phyloP scores from a whole-genome alignment of 2,329 filamentous ascomycete genomes.

The Arthroderma uncinatum region DNA sequence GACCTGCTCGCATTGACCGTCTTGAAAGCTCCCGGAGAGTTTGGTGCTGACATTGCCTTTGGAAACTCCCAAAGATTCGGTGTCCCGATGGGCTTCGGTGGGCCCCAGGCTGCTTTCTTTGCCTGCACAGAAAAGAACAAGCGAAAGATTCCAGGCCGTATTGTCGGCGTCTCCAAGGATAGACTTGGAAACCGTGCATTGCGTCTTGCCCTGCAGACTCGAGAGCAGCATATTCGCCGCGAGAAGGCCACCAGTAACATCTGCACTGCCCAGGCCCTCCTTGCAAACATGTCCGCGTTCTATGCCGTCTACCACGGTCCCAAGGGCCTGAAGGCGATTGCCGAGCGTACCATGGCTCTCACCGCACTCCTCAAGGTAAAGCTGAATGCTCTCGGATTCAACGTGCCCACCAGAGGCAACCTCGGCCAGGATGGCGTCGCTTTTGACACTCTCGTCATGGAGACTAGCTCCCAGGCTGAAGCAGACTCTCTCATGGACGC shows the following conservation, averaged over 20 bases:
- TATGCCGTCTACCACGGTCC: slow-evolving; percentile 93
- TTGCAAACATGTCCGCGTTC: slow-evolving; percentile 92
- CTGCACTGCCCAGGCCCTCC: slow-evolving; percentile 84
- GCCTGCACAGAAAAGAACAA: slow-evolving; percentile 84
- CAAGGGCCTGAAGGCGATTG: slow-evolving; percentile 68
- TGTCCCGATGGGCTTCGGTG: slow-evolving; percentile 82
- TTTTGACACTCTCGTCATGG: slow-evolving; percentile 72
- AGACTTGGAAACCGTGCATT: slow-evolving; percentile 70
- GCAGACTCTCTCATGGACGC: slow-evolving; percentile 42
- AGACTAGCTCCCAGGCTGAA: slow-evolving; percentile 42
- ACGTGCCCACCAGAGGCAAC: slow-evolving; percentile 49
- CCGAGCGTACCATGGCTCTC: slow-evolving; percentile 61
- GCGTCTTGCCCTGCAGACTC: slow-evolving; percentile 75
- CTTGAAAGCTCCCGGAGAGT: slow-evolving; percentile 81
- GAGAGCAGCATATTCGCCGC: slow-evolving; percentile 89
- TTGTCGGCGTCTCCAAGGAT: slow-evolving; percentile 88
- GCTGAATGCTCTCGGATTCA: slow-evolving; percentile 52
- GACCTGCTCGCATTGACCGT: slow-evolving; percentile 80
- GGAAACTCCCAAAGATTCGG: slow-evolving; percentile 86
- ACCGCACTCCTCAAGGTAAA: slow-evolving; percentile 58
- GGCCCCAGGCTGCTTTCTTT: slow-evolving; percentile 95
- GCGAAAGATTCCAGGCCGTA: slow-evolving; percentile 81
- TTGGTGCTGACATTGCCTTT: slow-evolving; percentile 89
- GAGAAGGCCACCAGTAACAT: slow-evolving; percentile 98
- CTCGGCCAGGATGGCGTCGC: slow-evolving; percentile 47